Base-by-base conservation (phyloP, 106 monocot species). In the Chionographis japonica region DNA sequence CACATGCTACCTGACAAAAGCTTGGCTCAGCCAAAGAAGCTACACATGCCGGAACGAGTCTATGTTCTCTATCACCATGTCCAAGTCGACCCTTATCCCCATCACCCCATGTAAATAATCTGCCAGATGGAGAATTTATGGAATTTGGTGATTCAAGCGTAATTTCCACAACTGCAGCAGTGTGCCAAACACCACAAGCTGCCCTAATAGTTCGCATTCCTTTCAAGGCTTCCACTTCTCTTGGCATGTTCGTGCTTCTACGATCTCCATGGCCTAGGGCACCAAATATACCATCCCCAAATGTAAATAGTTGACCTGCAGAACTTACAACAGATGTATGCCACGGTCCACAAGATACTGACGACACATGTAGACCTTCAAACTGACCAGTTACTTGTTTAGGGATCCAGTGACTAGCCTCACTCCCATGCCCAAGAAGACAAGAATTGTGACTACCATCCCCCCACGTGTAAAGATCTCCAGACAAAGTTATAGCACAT, bases 401-500 rank as follows among this genome's bases (percentile, higher is more conserved):
- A 12, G 80, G 85, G 62, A 85, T 67, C 80, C 85, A 85, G 54
- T 85, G 85, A 63, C 85, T 81, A 57, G 58, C 77, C 12, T 74
- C 69, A 71, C 52, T 85, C 19, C 80, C 85, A 73, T 85, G 84
- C 7, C 84, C 84, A 18, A 85, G 84, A 51, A 84, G 79, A 40
- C 84, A 76, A 74, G 41, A 74, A 70, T 61, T 77, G 37, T 74
- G 59, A 16, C 65, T 66, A n/a, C 85, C 85, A 75, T 85, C 85
- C 58, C 82, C 88, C 88, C 88, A 89, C 62, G 88, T 77, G 61
- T 84, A 89, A 54, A 89, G 79, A 50, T 89, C 84, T 12, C 88
- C 84, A 38, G 84, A 89, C 54, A 85, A 68, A 2, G 88, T 81
- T n/a, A 89, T 61, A 81, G 84, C 84, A 79, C 84, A 89, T 35